Evolutionary conservation across 352 stramenopile species (phyloP).

Genomic region (Pythium vanterpoolii): DNA sequence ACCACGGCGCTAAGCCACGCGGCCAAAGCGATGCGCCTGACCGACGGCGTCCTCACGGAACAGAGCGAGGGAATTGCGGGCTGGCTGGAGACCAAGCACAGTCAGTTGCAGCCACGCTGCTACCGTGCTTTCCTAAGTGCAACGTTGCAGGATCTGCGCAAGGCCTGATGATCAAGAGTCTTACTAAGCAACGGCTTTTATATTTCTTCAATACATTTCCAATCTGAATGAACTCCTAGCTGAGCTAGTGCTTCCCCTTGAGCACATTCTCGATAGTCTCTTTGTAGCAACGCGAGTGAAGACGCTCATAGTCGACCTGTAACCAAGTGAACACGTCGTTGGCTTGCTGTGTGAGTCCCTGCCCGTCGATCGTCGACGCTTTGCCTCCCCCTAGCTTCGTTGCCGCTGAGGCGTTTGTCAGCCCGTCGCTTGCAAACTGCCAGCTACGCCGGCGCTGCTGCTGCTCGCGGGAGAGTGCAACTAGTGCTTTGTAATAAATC

Average conservation of each 20-base stretch:
- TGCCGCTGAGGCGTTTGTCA: slow-evolving; percentile 31
- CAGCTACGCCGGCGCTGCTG: slow-evolving; percentile 28
- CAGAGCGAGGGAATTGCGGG: background rate
- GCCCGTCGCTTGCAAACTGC: slow-evolving; percentile 29
- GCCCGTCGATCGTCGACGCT: background rate
- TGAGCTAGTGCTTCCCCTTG: background rate
- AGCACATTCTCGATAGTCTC: slow-evolving; percentile 6
- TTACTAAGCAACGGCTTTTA: background rate
- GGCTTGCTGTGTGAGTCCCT: slow-evolving; percentile 1
- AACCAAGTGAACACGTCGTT: slow-evolving; percentile 8
- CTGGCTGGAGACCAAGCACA: slow-evolving; percentile 13
- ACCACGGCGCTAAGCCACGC: slow-evolving; percentile 8
- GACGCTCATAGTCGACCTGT: slow-evolving; percentile 11
- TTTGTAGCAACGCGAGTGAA: slow-evolving; percentile 16
- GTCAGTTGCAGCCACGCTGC: slow-evolving; percentile 19
- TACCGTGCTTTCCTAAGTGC: slow-evolving; percentile 12
- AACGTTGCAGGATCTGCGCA: slow-evolving; percentile 8
- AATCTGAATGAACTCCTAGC: background rate
- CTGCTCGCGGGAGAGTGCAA: slow-evolving; percentile 40
- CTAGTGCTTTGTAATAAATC: slow-evolving; percentile 59
- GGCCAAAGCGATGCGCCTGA: slow-evolving; percentile 7
- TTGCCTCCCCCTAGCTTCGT: slow-evolving; percentile 26
- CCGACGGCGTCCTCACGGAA: slow-evolving; percentile 2
- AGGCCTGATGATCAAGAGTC: background rate
- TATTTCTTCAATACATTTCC: background rate